Percentiles rank a stretch among this genome's conserved stretches.
Conservation (phyloP, 306 rosid species). For the Prunus mume region DNA sequence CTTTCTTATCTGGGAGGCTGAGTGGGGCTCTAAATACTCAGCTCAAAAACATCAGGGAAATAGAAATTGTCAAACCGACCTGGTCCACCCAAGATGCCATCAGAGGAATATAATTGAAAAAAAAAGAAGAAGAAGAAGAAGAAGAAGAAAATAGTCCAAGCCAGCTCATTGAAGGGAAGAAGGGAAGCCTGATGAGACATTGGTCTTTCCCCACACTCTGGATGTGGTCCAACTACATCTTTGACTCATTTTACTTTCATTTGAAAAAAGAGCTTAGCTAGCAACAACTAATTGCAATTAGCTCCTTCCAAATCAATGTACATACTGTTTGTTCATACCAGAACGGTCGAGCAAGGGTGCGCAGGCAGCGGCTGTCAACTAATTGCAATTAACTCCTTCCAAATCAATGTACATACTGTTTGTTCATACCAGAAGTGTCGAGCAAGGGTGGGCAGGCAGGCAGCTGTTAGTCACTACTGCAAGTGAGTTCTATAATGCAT, state of each 20-base stretch:
- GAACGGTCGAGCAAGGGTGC: too few species aligned
- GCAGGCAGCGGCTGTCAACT: too few species aligned
- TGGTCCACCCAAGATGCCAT: constrained; percentile 20
- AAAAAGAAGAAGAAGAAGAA: neutral
- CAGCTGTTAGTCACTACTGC: too few species aligned
- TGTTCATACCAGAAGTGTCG: too few species aligned
- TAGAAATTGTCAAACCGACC: constrained; percentile 61
- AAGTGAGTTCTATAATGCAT: neutral
- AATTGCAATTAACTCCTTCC: neutral
- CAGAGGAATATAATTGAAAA: constrained; percentile 10
- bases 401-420: too few species aligned
- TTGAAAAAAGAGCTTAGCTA: neutral
- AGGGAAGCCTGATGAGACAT: constrained; percentile 27
- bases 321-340: too few species aligned
- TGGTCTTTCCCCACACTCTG: too few species aligned
- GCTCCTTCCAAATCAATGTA: too few species aligned
- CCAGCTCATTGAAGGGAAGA: constrained; percentile 31
- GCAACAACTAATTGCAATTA: neutral
- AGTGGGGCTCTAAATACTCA: constrained; percentile 2
- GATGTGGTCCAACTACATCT: neutral
- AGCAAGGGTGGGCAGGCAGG: too few species aligned
- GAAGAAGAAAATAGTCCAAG: constrained; percentile 9
- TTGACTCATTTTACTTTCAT: neutral
- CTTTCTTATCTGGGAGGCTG: neutral
- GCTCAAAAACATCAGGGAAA: neutral